These are phyloP conservation scores for Aspergillus floridensis DNA, from an alignment of 2,329 filamentous ascomycete species.

Conservation along the genomic window DNA sequence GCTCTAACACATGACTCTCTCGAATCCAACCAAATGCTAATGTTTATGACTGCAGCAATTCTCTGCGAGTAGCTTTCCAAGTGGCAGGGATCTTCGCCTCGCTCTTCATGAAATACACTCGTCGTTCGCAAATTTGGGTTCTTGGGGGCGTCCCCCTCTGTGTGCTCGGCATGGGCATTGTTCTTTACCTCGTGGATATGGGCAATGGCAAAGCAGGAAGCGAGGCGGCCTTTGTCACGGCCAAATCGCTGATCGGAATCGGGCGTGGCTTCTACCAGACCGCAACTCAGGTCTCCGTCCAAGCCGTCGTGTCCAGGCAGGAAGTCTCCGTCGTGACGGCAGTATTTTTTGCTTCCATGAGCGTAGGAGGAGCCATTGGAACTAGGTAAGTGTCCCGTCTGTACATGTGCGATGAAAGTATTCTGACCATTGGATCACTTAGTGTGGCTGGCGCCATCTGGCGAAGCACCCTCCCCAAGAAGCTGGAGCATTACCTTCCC, in stretches of 20 bases:
- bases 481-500: conserved; percentile 20
- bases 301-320: conserved; percentile 34
- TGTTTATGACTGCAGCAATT: conserved; percentile 23
- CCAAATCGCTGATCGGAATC: conserved; percentile 34
- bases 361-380: conserved; percentile 31
- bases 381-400: conserved; percentile 24
- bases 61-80: conserved; percentile 37
- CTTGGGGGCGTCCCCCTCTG: conserved; percentile 33
- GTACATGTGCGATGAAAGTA: background rate
- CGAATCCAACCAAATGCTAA: background rate
- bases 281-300: conserved; percentile 35
- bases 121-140: conserved; percentile 35
- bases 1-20: background rate
- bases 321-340: conserved; percentile 39
- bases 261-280: conserved; percentile 38
- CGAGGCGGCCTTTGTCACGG: conserved; percentile 36
- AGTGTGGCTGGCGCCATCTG: conserved; percentile 40
- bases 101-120: conserved; percentile 39
- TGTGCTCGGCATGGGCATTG: conserved; percentile 35
- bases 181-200: conserved; percentile 26
- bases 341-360: conserved; percentile 39
- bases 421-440: background rate
- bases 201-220: conserved; percentile 25
- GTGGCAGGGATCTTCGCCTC: conserved; percentile 37
- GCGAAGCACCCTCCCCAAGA: conserved; percentile 25